Evolutionary conservation across 108 stramenopile species (phyloP).

Genomic region (Skeletonema tropicum): DNA sequence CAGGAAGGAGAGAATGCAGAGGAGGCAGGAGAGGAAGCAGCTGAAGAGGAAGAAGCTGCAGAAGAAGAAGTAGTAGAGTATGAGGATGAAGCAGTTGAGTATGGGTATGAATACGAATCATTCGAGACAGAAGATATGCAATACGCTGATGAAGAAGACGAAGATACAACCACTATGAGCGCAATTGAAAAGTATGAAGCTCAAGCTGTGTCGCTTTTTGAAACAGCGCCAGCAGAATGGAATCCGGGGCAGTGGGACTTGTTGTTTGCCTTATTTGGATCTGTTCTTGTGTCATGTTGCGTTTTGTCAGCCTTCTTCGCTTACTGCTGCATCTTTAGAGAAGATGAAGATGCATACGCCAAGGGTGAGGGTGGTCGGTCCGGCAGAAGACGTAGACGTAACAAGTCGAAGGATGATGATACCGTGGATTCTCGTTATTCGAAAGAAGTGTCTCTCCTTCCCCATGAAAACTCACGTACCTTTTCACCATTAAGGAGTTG

Average conservation of each 20-base stretch:
- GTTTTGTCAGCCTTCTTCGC: background rate
- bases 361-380: background rate
- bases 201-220: background rate
- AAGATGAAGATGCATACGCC: background rate
- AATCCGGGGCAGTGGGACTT: background rate
- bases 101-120: background rate
- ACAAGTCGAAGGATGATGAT: background rate
- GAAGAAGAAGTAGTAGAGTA: background rate
- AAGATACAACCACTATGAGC: background rate
- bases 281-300: background rate
- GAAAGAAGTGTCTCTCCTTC: background rate
- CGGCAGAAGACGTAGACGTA: background rate
- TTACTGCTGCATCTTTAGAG: conserved; percentile 5
- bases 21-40: background rate
- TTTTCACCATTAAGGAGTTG: background rate
- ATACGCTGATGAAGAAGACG: background rate
- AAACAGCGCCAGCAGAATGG: background rate
- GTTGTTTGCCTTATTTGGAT: background rate
- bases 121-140: background rate
- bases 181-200: background rate
- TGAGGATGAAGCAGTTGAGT: background rate
- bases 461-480: background rate
- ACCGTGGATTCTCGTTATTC: background rate
- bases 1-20: background rate
- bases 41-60: background rate